A percentile compares a stretch with the other conserved stretches of the same genome.
These are phyloP conservation scores for Penicillium maclennaniae DNA, from an alignment of 495 filamentous ascomycete species.

Conservation along the genomic window DNA sequence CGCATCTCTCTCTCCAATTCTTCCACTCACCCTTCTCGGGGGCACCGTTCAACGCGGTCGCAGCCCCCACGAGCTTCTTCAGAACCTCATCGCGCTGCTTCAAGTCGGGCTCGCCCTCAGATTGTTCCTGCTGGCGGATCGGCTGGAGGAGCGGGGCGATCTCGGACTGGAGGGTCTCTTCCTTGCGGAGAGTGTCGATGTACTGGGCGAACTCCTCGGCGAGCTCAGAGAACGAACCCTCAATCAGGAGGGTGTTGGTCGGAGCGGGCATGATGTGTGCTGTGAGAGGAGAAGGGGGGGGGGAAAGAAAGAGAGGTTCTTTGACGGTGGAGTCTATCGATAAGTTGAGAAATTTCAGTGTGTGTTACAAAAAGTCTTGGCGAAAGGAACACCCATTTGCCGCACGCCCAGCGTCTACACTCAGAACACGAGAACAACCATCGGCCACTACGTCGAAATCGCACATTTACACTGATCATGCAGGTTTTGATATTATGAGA, in stretches of 20 bases:
- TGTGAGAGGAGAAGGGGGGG: slow-evolving; percentile 25
- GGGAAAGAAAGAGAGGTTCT: slow-evolving; percentile 26
- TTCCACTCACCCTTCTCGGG: slow-evolving; percentile 73
- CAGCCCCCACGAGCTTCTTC: slow-evolving; percentile 79
- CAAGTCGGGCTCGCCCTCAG: slow-evolving; percentile 38
- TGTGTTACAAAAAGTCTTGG: slow-evolving; percentile 47
- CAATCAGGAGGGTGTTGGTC: slow-evolving; percentile 71
- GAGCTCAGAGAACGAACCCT: slow-evolving; percentile 85
- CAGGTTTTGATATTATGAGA: slow-evolving; percentile 2
- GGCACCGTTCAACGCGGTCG: slow-evolving; percentile 65
- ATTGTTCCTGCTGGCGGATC: slow-evolving; percentile 48
- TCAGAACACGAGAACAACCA: background rate
- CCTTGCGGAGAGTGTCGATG: slow-evolving; percentile 62
- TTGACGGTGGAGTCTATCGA: slow-evolving; percentile 46
- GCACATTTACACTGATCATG: background rate
- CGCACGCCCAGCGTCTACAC: background rate
- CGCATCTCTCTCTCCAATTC: slow-evolving; percentile 5
- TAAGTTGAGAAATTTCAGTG: slow-evolving; percentile 47
- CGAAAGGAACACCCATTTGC: slow-evolving; percentile 24
- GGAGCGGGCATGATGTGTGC: slow-evolving; percentile 47
- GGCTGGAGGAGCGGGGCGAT: slow-evolving; percentile 67
- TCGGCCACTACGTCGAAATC: background rate
- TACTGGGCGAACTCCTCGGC: slow-evolving; percentile 84
- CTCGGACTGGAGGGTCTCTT: slow-evolving; percentile 60
- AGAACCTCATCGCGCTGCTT: slow-evolving; percentile 80